Conservation (phyloP, 345 rosid species). For the Diplotaxis tenuifolia region DNA sequence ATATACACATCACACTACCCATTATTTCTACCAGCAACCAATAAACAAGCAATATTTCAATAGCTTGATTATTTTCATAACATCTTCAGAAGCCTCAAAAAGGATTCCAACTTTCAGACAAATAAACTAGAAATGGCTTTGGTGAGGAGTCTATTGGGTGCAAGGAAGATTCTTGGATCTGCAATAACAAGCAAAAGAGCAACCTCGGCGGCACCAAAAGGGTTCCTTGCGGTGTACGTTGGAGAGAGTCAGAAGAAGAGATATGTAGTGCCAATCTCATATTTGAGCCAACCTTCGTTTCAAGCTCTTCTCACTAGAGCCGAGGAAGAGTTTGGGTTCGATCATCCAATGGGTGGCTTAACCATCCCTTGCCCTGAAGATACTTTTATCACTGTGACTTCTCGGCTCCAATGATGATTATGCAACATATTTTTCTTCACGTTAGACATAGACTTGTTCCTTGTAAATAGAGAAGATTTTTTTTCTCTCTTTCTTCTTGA, state of each 20-base stretch:
- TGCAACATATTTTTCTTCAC: neutral
- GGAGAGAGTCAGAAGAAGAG: too few species aligned
- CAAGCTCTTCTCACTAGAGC: neutral
- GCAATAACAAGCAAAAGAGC: neutral
- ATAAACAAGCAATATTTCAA: slow-evolving; percentile 16
- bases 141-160: slow-evolving; percentile 25
- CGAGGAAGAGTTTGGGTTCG: slow-evolving; percentile 50
- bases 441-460: neutral
- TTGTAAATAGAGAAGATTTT: neutral
- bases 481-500: neutral
- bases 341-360: slow-evolving; percentile 52
- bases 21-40: slow-evolving; percentile 21
- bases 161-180: slow-evolving; percentile 30
- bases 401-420: slow-evolving; percentile 26
- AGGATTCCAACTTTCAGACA: neutral
- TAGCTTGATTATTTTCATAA: slow-evolving; percentile 7
- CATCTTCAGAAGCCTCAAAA: slow-evolving; percentile 17
- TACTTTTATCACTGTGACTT: slow-evolving; percentile 38
- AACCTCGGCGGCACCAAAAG: too few species aligned
- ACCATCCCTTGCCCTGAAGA: slow-evolving; percentile 53
- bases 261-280: too few species aligned
- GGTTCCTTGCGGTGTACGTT: too few species aligned
- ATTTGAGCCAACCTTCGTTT: too few species aligned
- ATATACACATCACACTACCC: neutral
- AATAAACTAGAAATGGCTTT: slow-evolving; percentile 24